Evolutionary conservation across 306 rosid species (phyloP).

Genomic region (Hippophae gyantsensis): DNA sequence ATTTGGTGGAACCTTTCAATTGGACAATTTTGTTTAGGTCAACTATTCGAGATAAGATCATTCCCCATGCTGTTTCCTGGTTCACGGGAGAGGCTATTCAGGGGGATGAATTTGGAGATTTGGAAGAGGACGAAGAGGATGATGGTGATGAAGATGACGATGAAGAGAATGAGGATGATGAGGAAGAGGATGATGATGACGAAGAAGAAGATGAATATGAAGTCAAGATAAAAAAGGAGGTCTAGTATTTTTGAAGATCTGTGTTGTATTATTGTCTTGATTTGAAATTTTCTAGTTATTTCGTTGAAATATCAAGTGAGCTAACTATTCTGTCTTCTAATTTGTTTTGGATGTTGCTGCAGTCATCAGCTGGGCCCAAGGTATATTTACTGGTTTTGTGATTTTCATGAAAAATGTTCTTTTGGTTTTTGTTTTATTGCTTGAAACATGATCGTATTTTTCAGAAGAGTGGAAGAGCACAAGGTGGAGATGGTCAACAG

Average conservation of each 20-base stretch:
- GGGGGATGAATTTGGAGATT: constrained; percentile 66
- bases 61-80: constrained; percentile 96
- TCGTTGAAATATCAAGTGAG: constrained; percentile 3
- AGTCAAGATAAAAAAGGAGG: constrained; percentile 61
- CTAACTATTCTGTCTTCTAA: background rate
- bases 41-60: constrained; percentile 76
- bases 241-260: background rate
- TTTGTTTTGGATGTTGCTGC: constrained; percentile 17
- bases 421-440: background rate
- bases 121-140: constrained; percentile 61
- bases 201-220: constrained; percentile 48
- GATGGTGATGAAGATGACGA: constrained; percentile 38
- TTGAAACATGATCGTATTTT: background rate
- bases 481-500: constrained; percentile 35
- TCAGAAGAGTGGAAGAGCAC: constrained; percentile 59
- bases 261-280: background rate
- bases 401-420: too few relatives aligned
- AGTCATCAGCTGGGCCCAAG: constrained; percentile 49
- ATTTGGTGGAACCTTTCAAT: background rate
- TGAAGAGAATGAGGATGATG: constrained; percentile 44
- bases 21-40: constrained; percentile 34
- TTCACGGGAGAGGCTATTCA: constrained; percentile 86
- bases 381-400: constrained; percentile 13
- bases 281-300: background rate
- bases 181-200: constrained; percentile 25